Evolutionary conservation across 768 basidiomycete species (phyloP).

Genomic region (Tricholomella constricta): DNA sequence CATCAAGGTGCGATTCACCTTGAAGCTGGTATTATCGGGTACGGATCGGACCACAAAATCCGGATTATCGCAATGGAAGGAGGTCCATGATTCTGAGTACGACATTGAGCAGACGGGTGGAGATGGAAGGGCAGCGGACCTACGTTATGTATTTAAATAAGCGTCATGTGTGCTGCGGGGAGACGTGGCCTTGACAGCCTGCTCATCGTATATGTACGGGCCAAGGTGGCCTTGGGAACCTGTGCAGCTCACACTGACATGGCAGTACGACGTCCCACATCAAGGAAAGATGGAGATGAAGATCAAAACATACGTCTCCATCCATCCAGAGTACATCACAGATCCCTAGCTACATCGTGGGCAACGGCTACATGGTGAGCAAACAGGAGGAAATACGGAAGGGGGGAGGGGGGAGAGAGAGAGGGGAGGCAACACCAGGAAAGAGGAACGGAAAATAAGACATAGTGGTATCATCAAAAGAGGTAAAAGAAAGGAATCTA

Average conservation of each 20-base stretch:
- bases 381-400: constrained; percentile 26
- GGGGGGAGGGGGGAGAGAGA: constrained; percentile 27
- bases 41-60: constrained; percentile 60
- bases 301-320: constrained; percentile 30
- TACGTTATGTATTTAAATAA: constrained; percentile 1
- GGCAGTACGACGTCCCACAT: constrained; percentile 18
- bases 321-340: constrained; percentile 38
- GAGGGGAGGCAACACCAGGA: constrained; percentile 34
- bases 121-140: neutral
- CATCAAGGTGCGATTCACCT: constrained; percentile 51
- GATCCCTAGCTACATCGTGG: constrained; percentile 31
- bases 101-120: constrained; percentile 3
- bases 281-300: constrained; percentile 26
- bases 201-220: neutral
- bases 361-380: constrained; percentile 21
- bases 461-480: constrained; percentile 82
- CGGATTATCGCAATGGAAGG: constrained; percentile 48
- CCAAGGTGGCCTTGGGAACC: constrained; percentile 7
- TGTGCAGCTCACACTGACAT: constrained; percentile 14
- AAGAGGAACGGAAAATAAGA: constrained; percentile 29
- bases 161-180: neutral
- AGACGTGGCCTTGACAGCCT: constrained; percentile 1
- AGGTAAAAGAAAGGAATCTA: constrained; percentile 72
- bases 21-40: constrained; percentile 50
- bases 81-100: constrained; percentile 30